phyloP scores from a whole-genome alignment of 2,329 filamentous ascomycete genomes.

The Epichloe sibirici region DNA sequence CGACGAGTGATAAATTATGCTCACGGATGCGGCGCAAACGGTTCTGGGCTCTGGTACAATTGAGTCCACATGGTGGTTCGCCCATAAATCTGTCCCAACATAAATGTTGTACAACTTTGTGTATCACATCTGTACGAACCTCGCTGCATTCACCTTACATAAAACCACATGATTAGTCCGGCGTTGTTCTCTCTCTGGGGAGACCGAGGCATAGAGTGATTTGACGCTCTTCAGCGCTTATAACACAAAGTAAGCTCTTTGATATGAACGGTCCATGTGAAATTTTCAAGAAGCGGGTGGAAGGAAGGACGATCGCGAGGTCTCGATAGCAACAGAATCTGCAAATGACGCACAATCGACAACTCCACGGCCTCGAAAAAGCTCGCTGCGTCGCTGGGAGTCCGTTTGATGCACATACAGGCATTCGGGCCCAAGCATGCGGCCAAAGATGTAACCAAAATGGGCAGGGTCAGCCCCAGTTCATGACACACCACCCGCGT shows the following conservation, averaged over 20 bases:
- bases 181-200: not conserved
- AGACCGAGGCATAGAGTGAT: not conserved
- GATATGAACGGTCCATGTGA: not conserved
- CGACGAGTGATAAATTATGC: not conserved
- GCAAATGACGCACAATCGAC: not conserved
- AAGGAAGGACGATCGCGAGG: not conserved
- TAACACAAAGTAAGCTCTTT: not conserved
- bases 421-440: conserved; percentile 1
- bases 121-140: not conserved
- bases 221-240: not conserved
- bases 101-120: not conserved
- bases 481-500: not conserved
- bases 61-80: not conserved
- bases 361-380: not conserved
- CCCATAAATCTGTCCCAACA: not conserved
- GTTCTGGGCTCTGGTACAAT: not conserved
- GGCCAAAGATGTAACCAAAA: conserved; percentile 5
- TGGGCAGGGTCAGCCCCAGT: not conserved
- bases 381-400: not conserved
- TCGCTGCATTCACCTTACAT: not conserved
- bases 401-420: not conserved
- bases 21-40: not conserved
- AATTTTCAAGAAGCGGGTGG: not conserved
- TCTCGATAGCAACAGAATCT: not conserved
- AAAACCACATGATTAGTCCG: not conserved